Conservation (phyloP, 106 monocot species). For the Hemerocallis citrina region DNA sequence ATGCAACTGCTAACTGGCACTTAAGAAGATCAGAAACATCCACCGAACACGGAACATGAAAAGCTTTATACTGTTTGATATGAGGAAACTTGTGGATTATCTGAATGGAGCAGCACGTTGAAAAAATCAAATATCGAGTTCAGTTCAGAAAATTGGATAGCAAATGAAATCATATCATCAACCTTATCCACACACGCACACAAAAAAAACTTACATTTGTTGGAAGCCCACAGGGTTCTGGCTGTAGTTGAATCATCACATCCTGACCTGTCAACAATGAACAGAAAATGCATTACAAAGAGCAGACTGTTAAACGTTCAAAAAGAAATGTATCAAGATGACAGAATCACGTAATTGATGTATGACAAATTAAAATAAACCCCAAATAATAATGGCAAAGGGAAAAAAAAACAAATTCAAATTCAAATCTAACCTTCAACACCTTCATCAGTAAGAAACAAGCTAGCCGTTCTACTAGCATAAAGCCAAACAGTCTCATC, state of each 20-base stretch:
- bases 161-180: no score
- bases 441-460: constrained; percentile 31
- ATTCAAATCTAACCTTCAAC: constrained; percentile 36
- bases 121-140: neutral
- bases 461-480: constrained; percentile 44
- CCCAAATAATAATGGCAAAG: neutral
- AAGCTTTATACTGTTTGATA: constrained; percentile 56
- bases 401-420: neutral
- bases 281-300: neutral
- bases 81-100: constrained; percentile 71
- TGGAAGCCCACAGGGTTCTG: constrained; percentile 44
- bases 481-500: constrained; percentile 42
- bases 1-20: constrained; percentile 65
- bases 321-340: no score
- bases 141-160: no score
- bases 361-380: neutral
- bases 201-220: constrained; percentile 25
- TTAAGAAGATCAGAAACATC: constrained; percentile 51
- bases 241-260: constrained; percentile 57
- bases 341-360: neutral
- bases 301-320: neutral
- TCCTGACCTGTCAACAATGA: constrained; percentile 48
- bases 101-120: constrained; percentile 21
- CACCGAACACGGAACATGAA: constrained; percentile 34
- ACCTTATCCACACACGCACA: no score